Evolutionary conservation across 1,284 basidiomycete genomes (phyloP).

Genomic region (Ustilago trichophora): DNA sequence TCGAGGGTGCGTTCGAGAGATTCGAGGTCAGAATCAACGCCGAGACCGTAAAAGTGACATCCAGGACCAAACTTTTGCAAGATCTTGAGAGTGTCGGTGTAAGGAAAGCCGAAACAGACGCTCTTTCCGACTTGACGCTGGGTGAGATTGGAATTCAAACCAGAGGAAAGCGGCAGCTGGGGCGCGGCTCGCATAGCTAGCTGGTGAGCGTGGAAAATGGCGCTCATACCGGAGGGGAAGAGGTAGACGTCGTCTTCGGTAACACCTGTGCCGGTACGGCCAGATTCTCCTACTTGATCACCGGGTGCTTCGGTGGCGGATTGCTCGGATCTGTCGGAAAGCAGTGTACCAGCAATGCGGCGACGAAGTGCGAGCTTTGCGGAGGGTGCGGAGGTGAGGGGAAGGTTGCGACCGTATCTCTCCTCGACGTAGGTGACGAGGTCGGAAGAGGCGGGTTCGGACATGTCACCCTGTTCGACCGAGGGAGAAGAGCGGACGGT

Average conservation of each 20-base stretch:
- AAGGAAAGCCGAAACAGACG: slow-evolving; percentile 79
- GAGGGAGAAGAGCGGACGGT: background rate
- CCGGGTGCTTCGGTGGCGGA: slow-evolving; percentile 30
- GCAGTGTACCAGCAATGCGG: slow-evolving; percentile 85
- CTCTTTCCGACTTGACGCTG: slow-evolving; percentile 57
- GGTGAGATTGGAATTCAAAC: too few relatives aligned
- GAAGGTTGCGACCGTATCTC: slow-evolving; percentile 91
- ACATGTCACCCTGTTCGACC: slow-evolving; percentile 3
- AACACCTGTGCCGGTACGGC: slow-evolving; percentile 52
- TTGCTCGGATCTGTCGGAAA: slow-evolving; percentile 40
- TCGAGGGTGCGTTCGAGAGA: slow-evolving; percentile 78
- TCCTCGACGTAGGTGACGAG: slow-evolving; percentile 80
- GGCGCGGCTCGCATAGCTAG: slow-evolving; percentile 59
- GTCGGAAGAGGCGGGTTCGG: slow-evolving; percentile 61
- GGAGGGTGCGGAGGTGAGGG: slow-evolving; percentile 75
- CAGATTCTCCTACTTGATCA: slow-evolving; percentile 65
- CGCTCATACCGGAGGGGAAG: slow-evolving; percentile 87
- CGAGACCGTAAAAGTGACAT: slow-evolving; percentile 86
- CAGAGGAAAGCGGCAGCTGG: too few relatives aligned
- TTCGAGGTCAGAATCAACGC: slow-evolving; percentile 79
- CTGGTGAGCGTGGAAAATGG: slow-evolving; percentile 90
- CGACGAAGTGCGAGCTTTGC: slow-evolving; percentile 87
- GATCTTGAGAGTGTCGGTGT: slow-evolving; percentile 94
- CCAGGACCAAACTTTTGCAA: slow-evolving; percentile 97
- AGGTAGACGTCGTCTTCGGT: slow-evolving; percentile 85